A percentile compares a stretch with the other conserved stretches of the same genome.
phyloP scores from a whole-genome alignment of 495 filamentous ascomycete genomes.

The Cryomyces antarcticus region DNA sequence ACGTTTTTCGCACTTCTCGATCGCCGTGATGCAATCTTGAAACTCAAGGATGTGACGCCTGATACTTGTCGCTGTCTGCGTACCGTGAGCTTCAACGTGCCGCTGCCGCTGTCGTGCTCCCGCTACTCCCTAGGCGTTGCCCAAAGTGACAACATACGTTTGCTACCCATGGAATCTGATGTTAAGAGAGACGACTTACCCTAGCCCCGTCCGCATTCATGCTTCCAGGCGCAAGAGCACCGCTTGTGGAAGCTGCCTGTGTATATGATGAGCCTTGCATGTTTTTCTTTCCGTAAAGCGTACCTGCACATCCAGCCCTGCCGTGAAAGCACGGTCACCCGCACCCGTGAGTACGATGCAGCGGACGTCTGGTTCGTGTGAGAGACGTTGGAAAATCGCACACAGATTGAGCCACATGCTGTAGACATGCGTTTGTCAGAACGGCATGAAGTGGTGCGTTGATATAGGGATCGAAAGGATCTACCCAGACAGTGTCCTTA shows the following conservation, averaged over 20 bases:
- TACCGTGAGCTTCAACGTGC: conserved; percentile 11
- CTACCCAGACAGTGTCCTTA: not conserved
- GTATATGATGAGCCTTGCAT: too few relatives aligned
- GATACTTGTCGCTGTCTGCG: conserved; percentile 43
- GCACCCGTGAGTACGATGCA: conserved; percentile 65
- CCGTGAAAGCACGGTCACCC: conserved; percentile 67
- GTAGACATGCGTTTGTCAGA: not conserved
- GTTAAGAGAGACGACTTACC: not conserved
- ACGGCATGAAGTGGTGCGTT: not conserved
- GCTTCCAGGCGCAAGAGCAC: too few relatives aligned
- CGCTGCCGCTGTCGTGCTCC: too few relatives aligned
- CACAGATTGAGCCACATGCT: conserved; percentile 81
- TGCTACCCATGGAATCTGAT: not conserved
- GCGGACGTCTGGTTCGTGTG: conserved; percentile 48
- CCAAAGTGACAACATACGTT: too few relatives aligned
- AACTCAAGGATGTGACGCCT: conserved; percentile 53
- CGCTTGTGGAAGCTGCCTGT: too few relatives aligned
- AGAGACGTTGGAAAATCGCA: conserved; percentile 52
- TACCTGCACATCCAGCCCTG: conserved; percentile 62
- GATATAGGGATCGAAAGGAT: not conserved
- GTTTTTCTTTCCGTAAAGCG: conserved; percentile 13
- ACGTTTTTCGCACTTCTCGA: conserved; percentile 85
- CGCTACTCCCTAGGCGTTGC: too few relatives aligned
- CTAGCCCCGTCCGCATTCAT: too few relatives aligned
- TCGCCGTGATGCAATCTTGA: conserved; percentile 50